A percentile compares a stretch with the other conserved stretches of the same genome.
Conservation (phyloP, 192 early-diverging fungal species). For the Coemansia sp. region DNA sequence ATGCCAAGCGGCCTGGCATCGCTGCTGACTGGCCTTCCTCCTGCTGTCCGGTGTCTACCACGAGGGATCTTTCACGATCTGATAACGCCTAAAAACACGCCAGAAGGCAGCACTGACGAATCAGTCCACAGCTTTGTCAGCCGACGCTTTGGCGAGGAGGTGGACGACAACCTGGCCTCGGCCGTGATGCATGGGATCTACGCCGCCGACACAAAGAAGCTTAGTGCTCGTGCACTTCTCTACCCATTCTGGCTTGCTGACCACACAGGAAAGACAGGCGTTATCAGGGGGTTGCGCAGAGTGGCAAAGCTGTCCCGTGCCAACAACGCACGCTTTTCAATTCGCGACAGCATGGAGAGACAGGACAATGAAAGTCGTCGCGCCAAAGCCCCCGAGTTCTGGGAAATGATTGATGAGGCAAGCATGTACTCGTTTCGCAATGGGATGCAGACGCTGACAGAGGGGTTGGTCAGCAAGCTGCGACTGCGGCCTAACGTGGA, state of each 20-base stretch:
- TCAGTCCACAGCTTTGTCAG: conserved; percentile 80
- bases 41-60: conserved; percentile 62
- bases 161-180: conserved; percentile 83
- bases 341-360: conserved; percentile 22
- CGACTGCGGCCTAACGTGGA: conserved; percentile 58
- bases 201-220: conserved; percentile 77
- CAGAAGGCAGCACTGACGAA: conserved; percentile 62
- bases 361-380: conserved; percentile 19
- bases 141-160: conserved; percentile 70
- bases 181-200: conserved; percentile 94
- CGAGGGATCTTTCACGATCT: conserved; percentile 42
- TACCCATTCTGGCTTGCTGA: conserved; percentile 73
- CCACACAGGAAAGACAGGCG: conserved; percentile 26
- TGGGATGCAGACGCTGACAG: conserved; percentile 73
- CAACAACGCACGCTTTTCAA: conserved; percentile 17
- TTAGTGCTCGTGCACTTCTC: conserved; percentile 78
- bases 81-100: conserved; percentile 13
- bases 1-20: conserved; percentile 59
- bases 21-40: conserved; percentile 60
- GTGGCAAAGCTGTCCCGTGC: conserved; percentile 40
- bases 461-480: conserved; percentile 60
- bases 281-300: conserved; percentile 27
- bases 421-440: conserved; percentile 84
- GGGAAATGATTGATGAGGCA: conserved; percentile 58
- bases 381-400: conserved; percentile 57